These are phyloP conservation scores for Alternaria longipes DNA, from an alignment of 2,329 filamentous ascomycete genomes.

Conservation along the genomic window DNA sequence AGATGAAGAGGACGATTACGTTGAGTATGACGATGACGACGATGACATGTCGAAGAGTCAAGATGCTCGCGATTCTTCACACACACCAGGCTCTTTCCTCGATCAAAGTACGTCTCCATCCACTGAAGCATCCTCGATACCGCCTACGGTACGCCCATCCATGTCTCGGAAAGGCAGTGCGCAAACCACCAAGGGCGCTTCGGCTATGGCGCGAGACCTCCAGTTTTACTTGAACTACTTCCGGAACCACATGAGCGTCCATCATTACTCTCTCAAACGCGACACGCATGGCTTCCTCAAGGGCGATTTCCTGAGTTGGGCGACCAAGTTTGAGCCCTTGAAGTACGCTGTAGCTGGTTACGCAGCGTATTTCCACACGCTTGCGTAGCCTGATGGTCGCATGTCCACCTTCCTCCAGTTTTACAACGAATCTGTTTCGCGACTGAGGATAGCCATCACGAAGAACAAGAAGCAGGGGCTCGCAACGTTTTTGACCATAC, in stretches of 20 bases:
- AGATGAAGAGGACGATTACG: conserved; percentile 57
- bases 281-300: conserved; percentile 79
- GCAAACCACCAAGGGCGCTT: conserved; percentile 32
- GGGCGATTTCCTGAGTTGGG: conserved; percentile 73
- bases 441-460: conserved; percentile 76
- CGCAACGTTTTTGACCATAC: conserved; percentile 82
- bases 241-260: conserved; percentile 76
- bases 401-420: conserved; percentile 86
- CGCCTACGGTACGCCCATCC: conserved; percentile 38
- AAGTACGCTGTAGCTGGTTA: conserved; percentile 90
- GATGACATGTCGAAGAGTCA: conserved; percentile 31
- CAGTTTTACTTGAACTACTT: conserved; percentile 83
- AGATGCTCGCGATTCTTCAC: conserved; percentile 46
- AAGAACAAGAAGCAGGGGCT: conserved; percentile 75
- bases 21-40: conserved; percentile 38
- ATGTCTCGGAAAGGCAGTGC: conserved; percentile 47
- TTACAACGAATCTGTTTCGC: conserved; percentile 86
- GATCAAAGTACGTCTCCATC: conserved; percentile 63
- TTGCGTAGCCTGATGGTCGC: conserved; percentile 74
- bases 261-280: conserved; percentile 82
- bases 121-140: conserved; percentile 57
- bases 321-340: conserved; percentile 79
- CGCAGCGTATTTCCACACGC: conserved; percentile 82
- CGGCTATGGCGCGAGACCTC: conserved; percentile 69
- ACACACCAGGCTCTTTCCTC: conserved; percentile 52